Evolutionary conservation across 129 eudicot genomes (phyloP).

Genomic region (Deinandra increscens): DNA sequence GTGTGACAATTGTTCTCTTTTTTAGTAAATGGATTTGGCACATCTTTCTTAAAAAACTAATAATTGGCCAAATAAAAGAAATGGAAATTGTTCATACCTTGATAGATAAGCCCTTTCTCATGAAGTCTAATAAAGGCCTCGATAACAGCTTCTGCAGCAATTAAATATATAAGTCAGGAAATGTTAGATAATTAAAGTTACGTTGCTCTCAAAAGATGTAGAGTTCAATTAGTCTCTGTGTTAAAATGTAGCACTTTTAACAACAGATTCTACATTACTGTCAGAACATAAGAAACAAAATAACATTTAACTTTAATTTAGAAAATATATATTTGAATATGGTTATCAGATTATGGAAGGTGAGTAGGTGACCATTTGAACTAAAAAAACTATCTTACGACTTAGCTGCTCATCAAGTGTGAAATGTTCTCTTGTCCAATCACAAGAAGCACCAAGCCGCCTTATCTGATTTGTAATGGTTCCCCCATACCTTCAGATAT

Average conservation of each 20-base stretch:
- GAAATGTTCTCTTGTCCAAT: constrained; percentile 95
- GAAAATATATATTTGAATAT: constrained; percentile 15
- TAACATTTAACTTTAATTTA: constrained; percentile 1
- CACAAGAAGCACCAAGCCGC: constrained; percentile 99
- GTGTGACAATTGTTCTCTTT: neutral
- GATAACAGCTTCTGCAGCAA: constrained; percentile 75
- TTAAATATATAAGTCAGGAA: constrained; percentile 18
- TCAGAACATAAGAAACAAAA: neutral
- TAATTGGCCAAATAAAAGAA: neutral
- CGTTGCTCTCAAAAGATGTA: neutral
- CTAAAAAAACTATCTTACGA: constrained; percentile 59
- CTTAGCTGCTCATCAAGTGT: constrained; percentile 97
- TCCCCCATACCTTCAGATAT: constrained; percentile 77
- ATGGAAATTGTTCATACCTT: constrained; percentile 48
- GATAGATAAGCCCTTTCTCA: constrained; percentile 95
- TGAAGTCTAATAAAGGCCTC: constrained; percentile 95
- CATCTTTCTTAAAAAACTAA: neutral
- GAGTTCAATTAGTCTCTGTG: neutral
- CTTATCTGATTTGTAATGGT: constrained; percentile 86
- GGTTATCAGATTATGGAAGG: constrained; percentile 13
- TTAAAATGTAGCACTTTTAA: neutral
- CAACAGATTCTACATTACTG: constrained; percentile 8
- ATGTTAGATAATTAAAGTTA: constrained; percentile 2
- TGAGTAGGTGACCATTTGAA: constrained; percentile 33
- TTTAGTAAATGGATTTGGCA: neutral